These are phyloP conservation scores for Leavenworthia alabamica DNA, from an alignment of 345 rosid genomes.

Conservation along the genomic window DNA sequence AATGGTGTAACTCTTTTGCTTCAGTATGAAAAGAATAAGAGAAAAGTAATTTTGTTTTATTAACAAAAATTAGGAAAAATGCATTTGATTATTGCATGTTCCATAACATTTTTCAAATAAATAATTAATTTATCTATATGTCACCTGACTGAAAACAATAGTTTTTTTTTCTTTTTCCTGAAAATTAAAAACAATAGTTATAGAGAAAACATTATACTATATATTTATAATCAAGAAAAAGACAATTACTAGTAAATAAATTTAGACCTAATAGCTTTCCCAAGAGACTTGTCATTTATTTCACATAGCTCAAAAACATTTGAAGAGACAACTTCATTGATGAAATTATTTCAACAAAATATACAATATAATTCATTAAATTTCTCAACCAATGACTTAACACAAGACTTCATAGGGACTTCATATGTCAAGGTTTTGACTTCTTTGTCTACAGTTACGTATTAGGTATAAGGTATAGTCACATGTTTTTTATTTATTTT, in stretches of 20 bases:
- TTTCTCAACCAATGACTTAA: not conserved
- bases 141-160: not conserved
- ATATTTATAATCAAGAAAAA: not conserved
- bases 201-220: not conserved
- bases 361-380: conserved; percentile 10
- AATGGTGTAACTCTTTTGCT: not conserved
- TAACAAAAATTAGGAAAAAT: not conserved
- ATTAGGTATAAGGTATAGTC: conserved; percentile 28
- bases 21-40: not conserved
- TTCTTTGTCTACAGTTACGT: conserved; percentile 19
- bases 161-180: too few relatives aligned
- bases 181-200: not conserved
- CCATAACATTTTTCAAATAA: not conserved
- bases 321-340: conserved; percentile 16
- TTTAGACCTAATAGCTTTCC: not conserved
- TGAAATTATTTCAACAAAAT: conserved; percentile 8
- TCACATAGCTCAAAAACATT: conserved; percentile 13
- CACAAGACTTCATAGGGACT: conserved; percentile 5
- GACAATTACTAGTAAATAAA: not conserved
- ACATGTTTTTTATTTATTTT: not conserved
- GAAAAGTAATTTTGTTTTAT: not conserved
- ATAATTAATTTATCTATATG: not conserved
- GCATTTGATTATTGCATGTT: not conserved
- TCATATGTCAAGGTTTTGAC: conserved; percentile 20
- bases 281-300: conserved; percentile 8